Base-by-base conservation (phyloP, 257 asterid genomes). In the Nicotiana obtusifolia region DNA sequence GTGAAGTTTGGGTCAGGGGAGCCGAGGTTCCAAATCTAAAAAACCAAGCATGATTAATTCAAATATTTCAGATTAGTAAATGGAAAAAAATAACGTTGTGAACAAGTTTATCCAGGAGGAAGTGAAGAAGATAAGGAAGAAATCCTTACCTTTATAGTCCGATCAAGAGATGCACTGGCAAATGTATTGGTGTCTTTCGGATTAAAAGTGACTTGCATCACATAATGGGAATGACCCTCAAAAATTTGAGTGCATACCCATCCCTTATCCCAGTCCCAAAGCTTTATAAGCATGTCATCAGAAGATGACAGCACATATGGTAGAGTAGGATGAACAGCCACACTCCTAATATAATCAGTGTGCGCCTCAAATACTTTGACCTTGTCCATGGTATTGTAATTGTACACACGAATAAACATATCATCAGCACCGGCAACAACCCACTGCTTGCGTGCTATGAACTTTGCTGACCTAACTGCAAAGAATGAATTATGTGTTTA, bases 211-310 rank as follows among this genome's bases (percentile, higher is more conserved):
- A 96, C 99, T 93, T 96, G 99, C 99, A 94, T 96, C 85, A 96
- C 98, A 33, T 96, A 96, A 91, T 94, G 99, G 82, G 99, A 96
- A 83, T 94, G 99, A 64, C 98, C 99, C 90, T 96, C 99, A 84
- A 93, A 96, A 80, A 96, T 93, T 86, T 96, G 99, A 85, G 98
- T 94, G 89, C 98, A 94, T 33, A 84, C 84, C 98, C 98, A 93
- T 26, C 98, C 99, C 87, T 93, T 96, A 83, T 96, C 99, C 99
- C 99, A 96, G 90, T 96, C 99, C 99, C 99, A 96, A 24, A 96
- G 98, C 90, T 96, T 96, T 87, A 96, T 96, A 83, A 96, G 98
- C 99, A 94, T 96, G 92, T 94, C 99, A 85, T 96, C 99, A 19
- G 99, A 96, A 75, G 99, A 94, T 87, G 99, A 96, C 88, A 96